Percentiles rank a stretch among this genome's conserved stretches.
Evolutionary conservation across 192 early-diverging fungal species (phyloP).

Genomic region (Nowakowskiella sp.): DNA sequence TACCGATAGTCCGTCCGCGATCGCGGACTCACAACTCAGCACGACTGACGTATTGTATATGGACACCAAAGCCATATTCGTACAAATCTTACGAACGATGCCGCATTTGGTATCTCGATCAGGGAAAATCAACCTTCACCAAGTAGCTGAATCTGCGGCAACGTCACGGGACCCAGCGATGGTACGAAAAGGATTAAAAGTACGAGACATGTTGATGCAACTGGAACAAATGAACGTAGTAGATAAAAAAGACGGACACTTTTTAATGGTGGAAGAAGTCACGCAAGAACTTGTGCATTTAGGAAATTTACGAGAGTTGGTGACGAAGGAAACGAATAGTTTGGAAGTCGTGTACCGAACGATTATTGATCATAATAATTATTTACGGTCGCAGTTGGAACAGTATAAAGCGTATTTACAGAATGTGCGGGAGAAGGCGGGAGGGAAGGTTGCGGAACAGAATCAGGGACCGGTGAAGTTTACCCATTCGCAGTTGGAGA

Average conservation of each 20-base stretch:
- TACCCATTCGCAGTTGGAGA: conserved; percentile 74
- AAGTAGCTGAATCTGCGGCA: conserved; percentile 76
- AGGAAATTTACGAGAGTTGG: conserved; percentile 82
- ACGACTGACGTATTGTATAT: conserved; percentile 91
- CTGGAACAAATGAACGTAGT: conserved; percentile 71
- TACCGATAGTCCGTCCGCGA: conserved; percentile 48
- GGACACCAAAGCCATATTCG: conserved; percentile 89
- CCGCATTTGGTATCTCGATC: conserved; percentile 53
- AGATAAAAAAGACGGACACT: conserved; percentile 63
- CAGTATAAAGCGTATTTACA: conserved; percentile 90
- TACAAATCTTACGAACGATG: conserved; percentile 86
- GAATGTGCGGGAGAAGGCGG: conserved; percentile 83
- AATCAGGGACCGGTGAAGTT: conserved; percentile 74
- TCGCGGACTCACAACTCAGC: conserved; percentile 80
- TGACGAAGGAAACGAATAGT: conserved; percentile 68
- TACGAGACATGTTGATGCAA: conserved; percentile 86
- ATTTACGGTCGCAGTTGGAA: conserved; percentile 79
- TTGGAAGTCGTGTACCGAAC: conserved; percentile 84
- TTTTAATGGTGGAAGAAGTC: conserved; percentile 81
- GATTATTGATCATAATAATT: conserved; percentile 91
- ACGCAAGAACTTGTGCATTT: conserved; percentile 82
- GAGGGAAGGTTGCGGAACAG: conserved; percentile 23
- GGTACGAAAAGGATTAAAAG: conserved; percentile 92
- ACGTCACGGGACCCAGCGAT: conserved; percentile 79
- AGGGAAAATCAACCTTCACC: conserved; percentile 45